Percentiles rank a stretch among this genome's conserved stretches.
phyloP scores from a whole-genome alignment of 1,284 basidiomycete genomes.

The Malassezia slooffiae region DNA sequence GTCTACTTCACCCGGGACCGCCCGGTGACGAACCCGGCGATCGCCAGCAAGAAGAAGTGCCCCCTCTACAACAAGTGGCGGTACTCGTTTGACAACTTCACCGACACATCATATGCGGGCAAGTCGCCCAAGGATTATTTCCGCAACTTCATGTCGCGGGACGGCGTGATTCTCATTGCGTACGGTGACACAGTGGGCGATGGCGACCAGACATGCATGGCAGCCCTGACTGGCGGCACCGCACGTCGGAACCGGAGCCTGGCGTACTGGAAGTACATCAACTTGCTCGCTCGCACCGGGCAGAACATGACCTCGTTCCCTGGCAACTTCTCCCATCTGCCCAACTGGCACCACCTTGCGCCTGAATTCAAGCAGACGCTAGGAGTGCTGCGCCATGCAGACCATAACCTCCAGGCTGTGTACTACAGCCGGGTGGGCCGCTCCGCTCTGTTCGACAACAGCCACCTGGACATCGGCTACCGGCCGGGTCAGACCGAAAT shows the following conservation, averaged over 20 bases:
- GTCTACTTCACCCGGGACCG: slow-evolving; percentile 34
- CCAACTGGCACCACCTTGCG: slow-evolving; percentile 1
- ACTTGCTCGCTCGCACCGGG: slow-evolving; percentile 19
- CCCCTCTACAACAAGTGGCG: slow-evolving; percentile 25
- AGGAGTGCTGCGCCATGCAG: too few species aligned
- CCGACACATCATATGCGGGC: not conserved
- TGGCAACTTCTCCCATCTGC: slow-evolving; percentile 22
- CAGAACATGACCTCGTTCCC: slow-evolving; percentile 16
- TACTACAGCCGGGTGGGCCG: too few species aligned
- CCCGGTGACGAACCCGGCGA: slow-evolving; percentile 14
- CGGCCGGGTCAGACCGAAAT: too few species aligned
- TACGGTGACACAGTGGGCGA: slow-evolving; percentile 15
- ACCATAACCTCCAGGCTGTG: too few species aligned
- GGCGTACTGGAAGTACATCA: slow-evolving; percentile 38
- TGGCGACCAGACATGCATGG: slow-evolving; percentile 37
- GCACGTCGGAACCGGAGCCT: slow-evolving; percentile 18
- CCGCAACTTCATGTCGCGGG: slow-evolving; percentile 20
- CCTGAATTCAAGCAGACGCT: too few species aligned
- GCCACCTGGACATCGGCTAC: too few species aligned
- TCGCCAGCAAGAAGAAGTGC: slow-evolving; percentile 14
- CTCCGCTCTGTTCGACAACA: too few species aligned
- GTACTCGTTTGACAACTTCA: slow-evolving; percentile 20
- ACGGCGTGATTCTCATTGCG: slow-evolving; percentile 29
- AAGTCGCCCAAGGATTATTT: slow-evolving; percentile 7
- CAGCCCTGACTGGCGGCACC: slow-evolving; percentile 20